Percentiles rank a stretch among this genome's conserved stretches.
Evolutionary conservation across 805 yeast genomes (phyloP).

Genomic region (Saturnispora sekii): DNA sequence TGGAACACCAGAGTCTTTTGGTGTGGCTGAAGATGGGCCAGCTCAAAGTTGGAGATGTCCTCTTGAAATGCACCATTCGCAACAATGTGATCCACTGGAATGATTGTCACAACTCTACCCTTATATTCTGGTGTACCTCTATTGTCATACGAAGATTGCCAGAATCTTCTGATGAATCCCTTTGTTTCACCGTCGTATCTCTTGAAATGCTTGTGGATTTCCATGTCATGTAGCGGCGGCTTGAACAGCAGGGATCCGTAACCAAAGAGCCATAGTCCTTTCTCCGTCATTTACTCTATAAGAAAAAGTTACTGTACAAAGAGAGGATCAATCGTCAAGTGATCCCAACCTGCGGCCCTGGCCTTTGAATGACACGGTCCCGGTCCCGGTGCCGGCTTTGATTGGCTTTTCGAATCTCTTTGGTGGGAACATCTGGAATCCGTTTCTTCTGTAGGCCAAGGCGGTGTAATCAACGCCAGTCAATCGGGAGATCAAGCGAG

Average conservation of each 20-base stretch:
- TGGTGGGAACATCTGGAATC: conserved; percentile 16
- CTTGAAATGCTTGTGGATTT: conserved; percentile 20
- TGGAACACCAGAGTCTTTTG: conserved; percentile 12
- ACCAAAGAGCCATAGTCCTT: conserved; percentile 66
- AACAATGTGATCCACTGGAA: conserved; percentile 48
- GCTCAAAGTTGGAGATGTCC: conserved; percentile 30
- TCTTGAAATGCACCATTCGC: conserved; percentile 30
- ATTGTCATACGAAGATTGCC: conserved; percentile 89
- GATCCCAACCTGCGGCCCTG: conserved; percentile 7
- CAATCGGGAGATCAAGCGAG: conserved; percentile 20
- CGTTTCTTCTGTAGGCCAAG: conserved; percentile 20
- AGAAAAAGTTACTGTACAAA: not conserved
- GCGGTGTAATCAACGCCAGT: conserved; percentile 26
- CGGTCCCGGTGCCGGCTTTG: not conserved
- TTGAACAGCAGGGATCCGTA: conserved; percentile 85
- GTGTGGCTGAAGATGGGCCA: conserved; percentile 10
- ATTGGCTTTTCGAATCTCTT: conserved; percentile 5
- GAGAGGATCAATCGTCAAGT: not conserved
- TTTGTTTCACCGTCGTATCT: conserved; percentile 57
- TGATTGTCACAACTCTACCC: conserved; percentile 80
- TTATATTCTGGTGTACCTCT: conserved; percentile 82
- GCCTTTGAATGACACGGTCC: not conserved
- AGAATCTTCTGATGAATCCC: conserved; percentile 75
- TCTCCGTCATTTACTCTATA: not conserved
- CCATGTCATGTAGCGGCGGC: conserved; percentile 65